Evolutionary conservation across 1,284 basidiomycete genomes (phyloP).

Genomic region (Austroboletus niveus): DNA sequence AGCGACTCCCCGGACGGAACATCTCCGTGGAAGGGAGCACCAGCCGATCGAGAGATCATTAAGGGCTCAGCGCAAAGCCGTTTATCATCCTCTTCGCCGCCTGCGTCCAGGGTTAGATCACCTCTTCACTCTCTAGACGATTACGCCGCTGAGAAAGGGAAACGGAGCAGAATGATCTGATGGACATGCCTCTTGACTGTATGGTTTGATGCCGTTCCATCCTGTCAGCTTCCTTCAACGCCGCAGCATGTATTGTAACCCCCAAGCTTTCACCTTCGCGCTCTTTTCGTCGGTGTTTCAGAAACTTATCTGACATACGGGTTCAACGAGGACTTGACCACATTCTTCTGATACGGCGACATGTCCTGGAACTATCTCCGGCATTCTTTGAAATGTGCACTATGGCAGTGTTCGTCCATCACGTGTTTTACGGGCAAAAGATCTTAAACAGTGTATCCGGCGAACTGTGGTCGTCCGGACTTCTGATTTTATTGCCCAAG

Average conservation of each 20-base stretch:
- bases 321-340: conserved; percentile 76
- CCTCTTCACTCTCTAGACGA: background rate
- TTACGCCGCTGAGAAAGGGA: background rate
- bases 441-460: conserved; percentile 80
- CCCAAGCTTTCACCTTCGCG: conserved; percentile 59
- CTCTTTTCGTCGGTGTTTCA: conserved; percentile 60
- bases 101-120: conserved; percentile 66
- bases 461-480: conserved; percentile 25
- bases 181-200: conserved; percentile 72
- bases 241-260: conserved; percentile 45
- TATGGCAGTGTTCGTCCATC: conserved; percentile 14
- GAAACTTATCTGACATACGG: conserved; percentile 50
- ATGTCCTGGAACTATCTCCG: conserved; percentile 55
- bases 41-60: conserved; percentile 70
- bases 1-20: conserved; percentile 47
- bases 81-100: conserved; percentile 51
- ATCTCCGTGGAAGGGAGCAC: conserved; percentile 66
- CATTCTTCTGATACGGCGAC: conserved; percentile 72
- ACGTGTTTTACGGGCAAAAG: conserved; percentile 50
- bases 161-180: conserved; percentile 47
- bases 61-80: conserved; percentile 68
- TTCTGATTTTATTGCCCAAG: background rate
- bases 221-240: conserved; percentile 21
- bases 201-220: conserved; percentile 63
- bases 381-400: background rate